These are phyloP conservation scores for Eucalyptus pauciflora DNA, from an alignment of 345 rosid species.

Conservation along the genomic window DNA sequence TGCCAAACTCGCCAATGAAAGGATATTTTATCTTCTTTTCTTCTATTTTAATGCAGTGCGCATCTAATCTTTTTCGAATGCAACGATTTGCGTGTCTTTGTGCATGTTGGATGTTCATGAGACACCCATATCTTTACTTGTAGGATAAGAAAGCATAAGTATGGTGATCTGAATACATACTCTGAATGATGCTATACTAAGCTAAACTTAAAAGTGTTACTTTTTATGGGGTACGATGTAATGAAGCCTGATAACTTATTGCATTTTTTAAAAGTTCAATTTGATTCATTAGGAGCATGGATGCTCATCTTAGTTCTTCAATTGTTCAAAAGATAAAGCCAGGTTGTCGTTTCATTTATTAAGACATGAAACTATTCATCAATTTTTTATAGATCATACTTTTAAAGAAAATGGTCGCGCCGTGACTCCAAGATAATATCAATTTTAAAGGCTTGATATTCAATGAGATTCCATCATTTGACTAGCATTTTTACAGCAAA, in stretches of 20 bases:
- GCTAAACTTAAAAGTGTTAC: background rate
- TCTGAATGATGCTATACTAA: background rate
- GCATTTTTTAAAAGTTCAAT: background rate
- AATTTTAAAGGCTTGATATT: too few species aligned
- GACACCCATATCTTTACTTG: background rate
- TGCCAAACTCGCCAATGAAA: too few species aligned
- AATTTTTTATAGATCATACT: too few species aligned
- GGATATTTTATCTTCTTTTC: background rate
- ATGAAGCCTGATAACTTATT: rapidly evolving
- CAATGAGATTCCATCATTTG: background rate
- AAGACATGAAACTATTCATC: background rate
- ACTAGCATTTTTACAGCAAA: background rate
- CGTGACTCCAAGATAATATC: background rate
- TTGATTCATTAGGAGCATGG: background rate
- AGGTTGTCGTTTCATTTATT: background rate
- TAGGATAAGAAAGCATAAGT: background rate
- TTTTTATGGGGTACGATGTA: background rate
- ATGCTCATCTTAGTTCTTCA: background rate
- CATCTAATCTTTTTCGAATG: background rate
- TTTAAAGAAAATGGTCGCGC: rapidly evolving
- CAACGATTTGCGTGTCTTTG: rapidly evolving
- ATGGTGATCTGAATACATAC: background rate
- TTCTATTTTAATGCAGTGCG: background rate
- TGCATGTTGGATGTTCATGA: background rate
- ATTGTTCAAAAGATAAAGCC: background rate